Conservation (phyloP, 2,329 filamentous ascomycete species). For the Dothidotthia symphoricarpi region DNA sequence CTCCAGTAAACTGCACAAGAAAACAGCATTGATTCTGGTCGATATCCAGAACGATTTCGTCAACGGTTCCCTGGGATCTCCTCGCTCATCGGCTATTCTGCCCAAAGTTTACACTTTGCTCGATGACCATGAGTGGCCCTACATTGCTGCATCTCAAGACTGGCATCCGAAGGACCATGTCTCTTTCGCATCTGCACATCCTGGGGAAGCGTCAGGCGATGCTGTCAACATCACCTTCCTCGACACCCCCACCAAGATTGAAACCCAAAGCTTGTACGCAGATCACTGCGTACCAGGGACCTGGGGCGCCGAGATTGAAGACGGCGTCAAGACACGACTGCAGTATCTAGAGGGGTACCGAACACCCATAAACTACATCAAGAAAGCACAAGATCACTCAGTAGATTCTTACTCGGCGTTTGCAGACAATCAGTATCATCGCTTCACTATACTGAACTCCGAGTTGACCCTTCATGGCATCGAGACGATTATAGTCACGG, state of each 20-base stretch:
- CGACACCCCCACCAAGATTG: conserved; percentile 17
- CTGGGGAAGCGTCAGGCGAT: conserved; percentile 9
- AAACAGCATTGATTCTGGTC: conserved; percentile 22
- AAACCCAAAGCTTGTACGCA: conserved; percentile 17
- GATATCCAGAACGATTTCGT: conserved; percentile 31
- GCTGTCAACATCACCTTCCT: conserved; percentile 19
- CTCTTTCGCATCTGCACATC: conserved; percentile 20
- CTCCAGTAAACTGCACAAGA: conserved; percentile 19
- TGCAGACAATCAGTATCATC: conserved; percentile 27
- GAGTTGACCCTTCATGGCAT: conserved; percentile 19
- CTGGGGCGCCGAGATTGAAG: conserved; percentile 19
- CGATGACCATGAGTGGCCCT: conserved; percentile 25
- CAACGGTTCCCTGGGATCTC: conserved; percentile 19
- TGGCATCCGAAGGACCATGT: conserved; percentile 23
- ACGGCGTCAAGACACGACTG: conserved; percentile 18
- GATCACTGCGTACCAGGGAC: conserved; percentile 23
- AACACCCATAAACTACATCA: conserved; percentile 24
- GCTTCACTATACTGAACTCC: conserved; percentile 20
- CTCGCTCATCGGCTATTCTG: conserved; percentile 17
- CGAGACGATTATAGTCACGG: conserved; percentile 19
- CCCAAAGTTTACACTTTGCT: conserved; percentile 23
- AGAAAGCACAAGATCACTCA: conserved; percentile 24
- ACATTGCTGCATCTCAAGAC: conserved; percentile 25
- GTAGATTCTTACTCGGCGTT: conserved; percentile 25
- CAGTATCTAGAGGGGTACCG: conserved; percentile 20